Percentiles rank a stretch among this genome's conserved stretches.
phyloP scores from a whole-genome alignment of 345 rosid genomes.

The Hibiscus mutabilis region DNA sequence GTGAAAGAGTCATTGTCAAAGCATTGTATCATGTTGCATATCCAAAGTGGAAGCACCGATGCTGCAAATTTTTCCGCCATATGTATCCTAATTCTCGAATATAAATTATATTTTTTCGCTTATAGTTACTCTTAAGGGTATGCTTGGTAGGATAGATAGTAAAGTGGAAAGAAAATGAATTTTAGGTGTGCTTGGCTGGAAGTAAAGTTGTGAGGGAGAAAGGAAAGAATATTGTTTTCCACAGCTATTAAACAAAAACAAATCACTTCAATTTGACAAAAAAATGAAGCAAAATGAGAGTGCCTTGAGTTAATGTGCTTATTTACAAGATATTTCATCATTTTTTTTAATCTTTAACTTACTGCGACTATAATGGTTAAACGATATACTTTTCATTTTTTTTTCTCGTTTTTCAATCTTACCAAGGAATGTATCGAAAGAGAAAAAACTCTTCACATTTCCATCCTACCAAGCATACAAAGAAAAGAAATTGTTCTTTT shows the following conservation, averaged over 20 bases:
- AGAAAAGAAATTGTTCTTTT: too few species aligned
- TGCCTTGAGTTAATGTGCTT: background rate
- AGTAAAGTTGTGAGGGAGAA: background rate
- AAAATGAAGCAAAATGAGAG: background rate
- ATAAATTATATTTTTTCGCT: background rate
- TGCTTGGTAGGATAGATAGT: background rate
- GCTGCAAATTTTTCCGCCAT: slow-evolving; percentile 66
- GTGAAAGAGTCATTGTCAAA: slow-evolving; percentile 65
- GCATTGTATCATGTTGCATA: slow-evolving; percentile 67
- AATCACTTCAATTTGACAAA: background rate
- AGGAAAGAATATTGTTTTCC: background rate
- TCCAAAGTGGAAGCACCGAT: slow-evolving; percentile 47
- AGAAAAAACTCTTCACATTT: background rate
- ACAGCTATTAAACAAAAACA: background rate
- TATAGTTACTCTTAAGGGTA: background rate
- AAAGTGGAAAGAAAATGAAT: background rate
- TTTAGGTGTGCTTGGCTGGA: background rate
- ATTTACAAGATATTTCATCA: background rate
- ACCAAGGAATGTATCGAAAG: background rate
- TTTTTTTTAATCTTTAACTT: background rate
- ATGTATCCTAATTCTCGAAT: slow-evolving; percentile 57
- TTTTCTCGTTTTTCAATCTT: background rate
- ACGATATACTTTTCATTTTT: background rate
- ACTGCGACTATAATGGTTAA: background rate
- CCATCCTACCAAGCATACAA: background rate